phyloP scores from a whole-genome alignment of 208 protist species.

The Novymonas esmeraldas region DNA sequence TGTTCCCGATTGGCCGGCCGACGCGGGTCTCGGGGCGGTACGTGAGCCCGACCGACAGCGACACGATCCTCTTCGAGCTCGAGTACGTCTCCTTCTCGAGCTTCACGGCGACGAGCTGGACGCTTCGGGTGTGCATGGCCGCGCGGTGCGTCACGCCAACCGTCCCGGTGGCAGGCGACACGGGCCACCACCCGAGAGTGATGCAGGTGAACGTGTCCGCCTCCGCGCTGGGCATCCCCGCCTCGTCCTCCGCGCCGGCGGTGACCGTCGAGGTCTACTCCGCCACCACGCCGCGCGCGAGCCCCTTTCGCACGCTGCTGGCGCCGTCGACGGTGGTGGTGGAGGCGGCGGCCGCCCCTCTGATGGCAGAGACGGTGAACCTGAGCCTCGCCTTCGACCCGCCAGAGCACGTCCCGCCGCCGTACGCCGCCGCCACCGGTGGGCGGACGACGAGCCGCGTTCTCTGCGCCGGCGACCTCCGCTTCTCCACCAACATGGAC shows the following conservation, averaged over 20 bases:
- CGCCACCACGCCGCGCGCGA: slow-evolving; percentile 14
- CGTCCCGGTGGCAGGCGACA: not conserved
- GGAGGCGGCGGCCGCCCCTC: slow-evolving; percentile 2
- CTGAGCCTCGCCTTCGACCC: slow-evolving; percentile 23
- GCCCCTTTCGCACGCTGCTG: slow-evolving; percentile 26
- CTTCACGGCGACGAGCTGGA: slow-evolving; percentile 28
- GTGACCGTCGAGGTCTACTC: slow-evolving; percentile 19
- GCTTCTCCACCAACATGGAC: slow-evolving; percentile 18
- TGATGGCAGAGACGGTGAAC: slow-evolving; percentile 16
- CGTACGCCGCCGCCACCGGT: slow-evolving; percentile 22
- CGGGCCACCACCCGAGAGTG: slow-evolving; percentile 11
- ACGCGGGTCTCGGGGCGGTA: slow-evolving; percentile 25
- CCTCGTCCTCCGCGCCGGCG: not conserved
- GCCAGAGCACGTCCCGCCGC: slow-evolving; percentile 18
- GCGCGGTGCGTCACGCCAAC: slow-evolving; percentile 5
- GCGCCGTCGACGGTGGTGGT: slow-evolving; percentile 15
- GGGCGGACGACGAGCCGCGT: slow-evolving; percentile 18
- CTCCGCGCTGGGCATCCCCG: not conserved
- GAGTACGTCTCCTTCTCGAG: slow-evolving; percentile 36
- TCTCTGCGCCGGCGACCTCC: slow-evolving; percentile 31
- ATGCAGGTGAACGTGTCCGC: slow-evolving; percentile 11
- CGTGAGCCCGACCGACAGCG: slow-evolving; percentile 1
- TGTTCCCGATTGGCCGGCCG: slow-evolving; percentile 34
- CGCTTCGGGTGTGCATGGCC: slow-evolving; percentile 15
- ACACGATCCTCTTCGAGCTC: slow-evolving; percentile 23